phyloP scores from a whole-genome alignment of 2,329 filamentous ascomycete genomes.

The Calycina marina region DNA sequence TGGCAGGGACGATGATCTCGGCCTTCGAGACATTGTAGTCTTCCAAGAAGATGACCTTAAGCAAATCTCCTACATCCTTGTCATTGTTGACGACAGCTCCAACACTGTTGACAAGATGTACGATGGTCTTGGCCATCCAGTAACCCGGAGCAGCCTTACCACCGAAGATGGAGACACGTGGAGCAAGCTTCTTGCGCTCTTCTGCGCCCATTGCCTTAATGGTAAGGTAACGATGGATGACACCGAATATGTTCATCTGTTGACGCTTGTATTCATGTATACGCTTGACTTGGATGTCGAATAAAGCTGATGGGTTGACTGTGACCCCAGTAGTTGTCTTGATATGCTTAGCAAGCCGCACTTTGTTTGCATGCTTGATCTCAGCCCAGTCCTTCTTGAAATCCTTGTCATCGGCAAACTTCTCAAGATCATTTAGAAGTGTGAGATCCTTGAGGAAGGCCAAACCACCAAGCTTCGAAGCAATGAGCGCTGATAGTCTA shows the following conservation, averaged over 20 bases:
- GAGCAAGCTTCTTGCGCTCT: constrained; percentile 72
- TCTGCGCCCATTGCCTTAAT: constrained; percentile 77
- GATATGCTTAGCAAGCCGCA: constrained; percentile 82
- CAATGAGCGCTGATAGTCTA: constrained; percentile 78
- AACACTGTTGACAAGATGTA: constrained; percentile 89
- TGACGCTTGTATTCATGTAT: constrained; percentile 99
- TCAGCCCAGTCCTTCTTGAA: constrained; percentile 93
- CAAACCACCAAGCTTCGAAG: constrained; percentile 70
- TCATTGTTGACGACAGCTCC: constrained; percentile 86
- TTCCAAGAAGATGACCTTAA: constrained; percentile 95
- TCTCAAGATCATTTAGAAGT: constrained; percentile 70
- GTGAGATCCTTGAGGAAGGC: constrained; percentile 87
- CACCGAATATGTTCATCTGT: constrained; percentile 96
- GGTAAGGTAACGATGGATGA: constrained; percentile 83
- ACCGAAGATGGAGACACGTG: constrained; percentile 89
- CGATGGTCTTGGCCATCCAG: constrained; percentile 99
- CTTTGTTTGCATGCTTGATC: constrained; percentile 95
- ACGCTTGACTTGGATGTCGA: constrained; percentile 96
- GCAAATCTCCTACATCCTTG: constrained; percentile 74
- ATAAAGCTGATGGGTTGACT: constrained; percentile 78
- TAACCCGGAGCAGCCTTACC: constrained; percentile 96
- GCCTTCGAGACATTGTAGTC: constrained; percentile 99
- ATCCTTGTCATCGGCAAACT: constrained; percentile 67
- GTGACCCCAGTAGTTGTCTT: constrained; percentile 63
- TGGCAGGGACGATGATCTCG: constrained; percentile 88